Evolutionary conservation across 2,329 filamentous ascomycete genomes (phyloP), one percentile per base, ranked within the genome.

Genomic region (Diplodia sapinea): DNA sequence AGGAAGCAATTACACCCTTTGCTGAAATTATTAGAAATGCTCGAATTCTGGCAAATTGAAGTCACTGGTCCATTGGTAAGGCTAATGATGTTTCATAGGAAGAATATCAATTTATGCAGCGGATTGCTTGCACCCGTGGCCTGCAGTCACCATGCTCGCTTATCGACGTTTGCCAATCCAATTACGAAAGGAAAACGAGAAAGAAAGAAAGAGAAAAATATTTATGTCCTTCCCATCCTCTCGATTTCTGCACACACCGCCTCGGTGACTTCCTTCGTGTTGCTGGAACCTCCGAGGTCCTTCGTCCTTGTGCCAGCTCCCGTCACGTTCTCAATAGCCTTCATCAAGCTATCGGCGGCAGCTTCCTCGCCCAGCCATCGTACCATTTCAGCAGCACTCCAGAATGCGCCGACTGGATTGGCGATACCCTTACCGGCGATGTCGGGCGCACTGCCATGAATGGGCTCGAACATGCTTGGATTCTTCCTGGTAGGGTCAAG

Each of bases 301-400:
- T 78, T 82, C 2, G 88, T 90, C 69, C 85, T 80, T 40, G 88
- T 75, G 0, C 83, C 83, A 29, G 80, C 73, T 20, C 85, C 85
- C 11, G 85, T 86, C 15, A 89, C 87, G 69, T 85, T 85, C 74
- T 90, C 88, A 13, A 89, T 83, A 26, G 85, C 84, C 59, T 84
- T 81, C 78, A 90, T 84, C 26, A 90, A 77, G 52, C 79, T 77
- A 67, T 85, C 83, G 0, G 87, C 86, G 0, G 87, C 87, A 3
- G 83, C 79, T 40, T 84, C 81, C 68, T 88, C 79, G 0, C 88
- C 88, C n/a, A 90, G 75, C 84, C 88, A 89, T 50, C 83, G 78
- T 13, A 90, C 81, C 86, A 92, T 87, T 80, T 90, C 89, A 5
- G 88, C 87, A 0, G 86, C 88, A 0, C 88, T 89, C 89, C 89